Percentiles rank a stretch among this genome's conserved stretches.
These are phyloP conservation scores for Populus pruinosa DNA, from an alignment of 345 rosid genomes.

Conservation along the genomic window DNA sequence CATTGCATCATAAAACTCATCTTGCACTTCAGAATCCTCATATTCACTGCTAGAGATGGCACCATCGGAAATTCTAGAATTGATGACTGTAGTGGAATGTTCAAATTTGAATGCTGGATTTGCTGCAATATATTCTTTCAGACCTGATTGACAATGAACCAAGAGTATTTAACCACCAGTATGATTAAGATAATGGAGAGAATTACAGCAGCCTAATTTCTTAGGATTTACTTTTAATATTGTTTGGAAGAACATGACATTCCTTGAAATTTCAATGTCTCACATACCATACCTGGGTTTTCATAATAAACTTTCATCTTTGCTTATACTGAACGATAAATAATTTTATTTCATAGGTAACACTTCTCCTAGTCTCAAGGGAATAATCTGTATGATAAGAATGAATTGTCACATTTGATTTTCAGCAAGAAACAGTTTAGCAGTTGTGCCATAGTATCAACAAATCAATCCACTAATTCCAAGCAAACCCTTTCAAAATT, in stretches of 20 bases:
- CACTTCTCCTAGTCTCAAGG: neutral
- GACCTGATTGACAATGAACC: conserved; percentile 46
- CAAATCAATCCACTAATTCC: neutral
- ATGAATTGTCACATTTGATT: neutral
- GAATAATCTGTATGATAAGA: neutral
- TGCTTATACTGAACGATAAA: neutral
- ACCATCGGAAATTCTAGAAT: conserved; percentile 49
- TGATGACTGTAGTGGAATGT: conserved; percentile 46
- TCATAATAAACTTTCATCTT: neutral
- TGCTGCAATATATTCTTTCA: conserved; percentile 91
- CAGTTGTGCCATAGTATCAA: neutral
- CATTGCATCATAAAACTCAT: conserved; percentile 92
- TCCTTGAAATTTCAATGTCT: neutral
- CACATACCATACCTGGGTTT: neutral
- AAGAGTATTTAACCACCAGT: conserved; percentile 17
- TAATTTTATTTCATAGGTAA: neutral
- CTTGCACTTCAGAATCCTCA: conserved; percentile 60
- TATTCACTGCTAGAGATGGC: conserved; percentile 41
- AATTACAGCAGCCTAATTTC: neutral
- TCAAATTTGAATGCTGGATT: conserved; percentile 70
- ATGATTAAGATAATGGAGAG: neutral
- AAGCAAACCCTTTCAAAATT: neutral
- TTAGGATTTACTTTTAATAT: neutral
- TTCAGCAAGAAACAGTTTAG: neutral
- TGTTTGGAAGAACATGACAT: neutral